phyloP scores from a whole-genome alignment of 306 rosid species.

The Lathyrus sativus region DNA sequence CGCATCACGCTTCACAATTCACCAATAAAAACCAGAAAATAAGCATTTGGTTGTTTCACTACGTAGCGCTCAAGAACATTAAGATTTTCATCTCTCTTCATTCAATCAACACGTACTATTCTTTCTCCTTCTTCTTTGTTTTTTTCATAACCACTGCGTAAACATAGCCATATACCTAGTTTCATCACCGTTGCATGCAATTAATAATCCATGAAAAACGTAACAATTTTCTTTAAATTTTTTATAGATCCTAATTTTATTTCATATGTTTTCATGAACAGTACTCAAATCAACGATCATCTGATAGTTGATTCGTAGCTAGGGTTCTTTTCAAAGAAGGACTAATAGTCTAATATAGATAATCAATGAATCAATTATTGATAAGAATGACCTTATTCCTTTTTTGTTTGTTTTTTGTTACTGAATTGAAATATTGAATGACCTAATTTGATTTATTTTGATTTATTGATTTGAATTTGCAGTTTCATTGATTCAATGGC shows the following conservation, averaged over 20 bases:
- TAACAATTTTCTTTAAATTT: neutral
- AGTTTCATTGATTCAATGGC: slow-evolving; percentile 32
- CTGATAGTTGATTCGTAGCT: no score
- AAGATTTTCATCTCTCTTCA: neutral
- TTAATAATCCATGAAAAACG: neutral
- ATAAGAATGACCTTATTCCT: neutral
- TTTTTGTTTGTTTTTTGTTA: neutral
- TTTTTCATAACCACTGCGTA: neutral
- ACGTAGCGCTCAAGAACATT: neutral
- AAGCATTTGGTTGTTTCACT: neutral
- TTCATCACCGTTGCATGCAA: neutral
- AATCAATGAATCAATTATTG: neutral
- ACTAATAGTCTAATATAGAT: neutral
- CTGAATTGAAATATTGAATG: neutral
- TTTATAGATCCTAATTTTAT: neutral
- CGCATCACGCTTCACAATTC: no score
- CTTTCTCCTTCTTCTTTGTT: neutral
- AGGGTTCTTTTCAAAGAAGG: no score
- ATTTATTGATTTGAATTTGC: neutral
- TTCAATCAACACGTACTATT: neutral
- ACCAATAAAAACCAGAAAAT: no score
- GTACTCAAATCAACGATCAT: no score
- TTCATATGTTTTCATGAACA: neutral
- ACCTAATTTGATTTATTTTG: slow-evolving; percentile 1
- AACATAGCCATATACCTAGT: neutral